phyloP scores from a whole-genome alignment of 2,329 filamentous ascomycete species.

The Penicillium sp. region DNA sequence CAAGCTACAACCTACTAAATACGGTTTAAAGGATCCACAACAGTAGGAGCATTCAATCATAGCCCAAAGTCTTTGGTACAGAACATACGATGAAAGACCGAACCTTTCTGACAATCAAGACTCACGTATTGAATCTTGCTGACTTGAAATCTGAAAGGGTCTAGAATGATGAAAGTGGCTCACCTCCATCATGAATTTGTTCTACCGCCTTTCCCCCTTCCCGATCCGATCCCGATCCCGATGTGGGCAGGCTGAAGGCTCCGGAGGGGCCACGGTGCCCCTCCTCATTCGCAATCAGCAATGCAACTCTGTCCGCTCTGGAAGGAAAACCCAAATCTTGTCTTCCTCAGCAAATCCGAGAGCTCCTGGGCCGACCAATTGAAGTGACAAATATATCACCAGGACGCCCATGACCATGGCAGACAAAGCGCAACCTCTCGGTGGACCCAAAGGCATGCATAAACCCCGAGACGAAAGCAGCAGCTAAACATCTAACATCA shows the following conservation, averaged over 20 bases:
- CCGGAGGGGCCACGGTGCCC: neutral
- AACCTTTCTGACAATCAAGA: too few relatives aligned
- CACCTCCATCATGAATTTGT: neutral
- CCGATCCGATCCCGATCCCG: conserved; percentile 1
- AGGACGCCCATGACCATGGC: neutral
- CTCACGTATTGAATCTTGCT: neutral
- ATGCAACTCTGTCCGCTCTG: neutral
- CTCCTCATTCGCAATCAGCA: neutral
- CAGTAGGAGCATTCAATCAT: too few relatives aligned
- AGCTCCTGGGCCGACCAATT: neutral
- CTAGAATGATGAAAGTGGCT: neutral
- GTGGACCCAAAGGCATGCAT: conserved; percentile 4
- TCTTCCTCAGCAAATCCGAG: neutral
- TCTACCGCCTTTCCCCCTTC: neutral
- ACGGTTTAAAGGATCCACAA: too few relatives aligned
- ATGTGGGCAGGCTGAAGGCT: neutral
- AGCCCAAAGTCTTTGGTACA: too few relatives aligned
- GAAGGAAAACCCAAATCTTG: neutral
- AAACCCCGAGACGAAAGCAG: neutral
- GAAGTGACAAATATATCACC: neutral
- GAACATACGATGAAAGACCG: too few relatives aligned
- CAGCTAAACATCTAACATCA: neutral
- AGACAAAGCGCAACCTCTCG: neutral
- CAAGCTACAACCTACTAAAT: too few relatives aligned
- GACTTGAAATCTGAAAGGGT: neutral